Evolutionary conservation across 1,284 basidiomycete genomes (phyloP).

Genomic region (Rhodotorula mucilaginosa): DNA sequence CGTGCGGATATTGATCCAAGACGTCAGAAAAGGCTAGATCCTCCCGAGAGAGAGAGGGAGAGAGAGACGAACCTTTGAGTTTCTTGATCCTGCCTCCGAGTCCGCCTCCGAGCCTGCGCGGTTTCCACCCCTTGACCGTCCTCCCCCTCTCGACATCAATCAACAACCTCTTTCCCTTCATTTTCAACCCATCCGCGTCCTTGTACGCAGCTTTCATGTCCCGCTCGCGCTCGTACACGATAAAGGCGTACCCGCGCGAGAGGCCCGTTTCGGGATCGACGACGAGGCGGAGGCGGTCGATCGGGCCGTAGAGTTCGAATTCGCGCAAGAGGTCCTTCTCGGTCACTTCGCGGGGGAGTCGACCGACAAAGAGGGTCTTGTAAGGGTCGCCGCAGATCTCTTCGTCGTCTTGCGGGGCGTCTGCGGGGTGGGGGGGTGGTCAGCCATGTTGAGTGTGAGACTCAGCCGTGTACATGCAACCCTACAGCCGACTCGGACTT

Average conservation of each 20-base stretch:
- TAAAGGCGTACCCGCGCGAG: slow-evolving; percentile 89
- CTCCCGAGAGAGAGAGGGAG: slow-evolving; percentile 44
- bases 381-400: slow-evolving; percentile 96
- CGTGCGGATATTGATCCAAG: slow-evolving; percentile 35
- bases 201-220: slow-evolving; percentile 99
- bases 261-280: slow-evolving; percentile 64
- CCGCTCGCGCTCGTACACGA: slow-evolving; percentile 94
- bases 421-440: slow-evolving; percentile 53
- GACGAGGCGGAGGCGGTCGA: slow-evolving; percentile 87
- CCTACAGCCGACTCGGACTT: no score
- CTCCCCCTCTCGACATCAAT: slow-evolving; percentile 98
- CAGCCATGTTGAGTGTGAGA: neutral
- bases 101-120: slow-evolving; percentile 88
- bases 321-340: slow-evolving; percentile 89
- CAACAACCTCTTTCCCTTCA: slow-evolving; percentile 89
- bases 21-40: slow-evolving; percentile 6
- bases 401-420: slow-evolving; percentile 85
- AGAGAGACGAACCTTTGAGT: slow-evolving; percentile 49
- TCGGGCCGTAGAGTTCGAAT: slow-evolving; percentile 91
- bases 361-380: slow-evolving; percentile 95
- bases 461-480: no score
- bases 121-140: slow-evolving; percentile 98
- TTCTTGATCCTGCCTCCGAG: slow-evolving; percentile 92
- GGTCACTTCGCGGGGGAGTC: slow-evolving; percentile 85
- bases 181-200: slow-evolving; percentile 95